phyloP scores from a whole-genome alignment of 768 basidiomycete species.

The Asterophora lycoperdoides region DNA sequence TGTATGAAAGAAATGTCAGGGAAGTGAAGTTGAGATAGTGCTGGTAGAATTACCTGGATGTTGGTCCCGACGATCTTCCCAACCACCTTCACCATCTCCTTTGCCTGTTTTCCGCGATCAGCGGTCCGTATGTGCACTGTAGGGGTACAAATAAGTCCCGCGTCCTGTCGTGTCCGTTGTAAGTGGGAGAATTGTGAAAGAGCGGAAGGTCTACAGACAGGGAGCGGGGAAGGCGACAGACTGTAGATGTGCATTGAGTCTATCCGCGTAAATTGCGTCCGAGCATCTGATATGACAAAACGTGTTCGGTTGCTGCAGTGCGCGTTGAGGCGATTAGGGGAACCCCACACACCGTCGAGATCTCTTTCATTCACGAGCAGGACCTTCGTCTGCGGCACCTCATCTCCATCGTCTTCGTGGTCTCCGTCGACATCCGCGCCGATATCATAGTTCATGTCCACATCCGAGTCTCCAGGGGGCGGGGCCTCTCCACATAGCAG shows the following conservation, averaged over 20 bases:
- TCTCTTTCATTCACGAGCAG: slow-evolving; percentile 60
- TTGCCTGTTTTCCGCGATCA: slow-evolving; percentile 38
- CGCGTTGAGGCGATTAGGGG: neutral
- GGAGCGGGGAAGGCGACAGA: slow-evolving; percentile 59
- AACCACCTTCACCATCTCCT: slow-evolving; percentile 34
- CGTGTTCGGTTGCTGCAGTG: neutral
- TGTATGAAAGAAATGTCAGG: neutral
- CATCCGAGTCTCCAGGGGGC: slow-evolving; percentile 18
- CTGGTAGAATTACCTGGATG: slow-evolving; percentile 37
- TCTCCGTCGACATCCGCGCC: slow-evolving; percentile 27
- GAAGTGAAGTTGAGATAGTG: neutral
- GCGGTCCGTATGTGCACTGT: slow-evolving; percentile 35
- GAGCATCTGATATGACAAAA: slow-evolving; percentile 37
- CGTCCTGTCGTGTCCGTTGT: slow-evolving; percentile 32
- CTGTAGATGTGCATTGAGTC: slow-evolving; percentile 65
- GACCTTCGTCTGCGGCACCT: slow-evolving; percentile 45
- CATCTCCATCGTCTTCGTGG: slow-evolving; percentile 36
- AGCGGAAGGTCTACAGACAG: slow-evolving; percentile 37
- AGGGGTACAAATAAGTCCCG: slow-evolving; percentile 38
- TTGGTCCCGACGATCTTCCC: slow-evolving; percentile 46
- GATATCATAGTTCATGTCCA: slow-evolving; percentile 37
- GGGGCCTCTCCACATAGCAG: slow-evolving; percentile 56
- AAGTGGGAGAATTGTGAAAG: slow-evolving; percentile 2
- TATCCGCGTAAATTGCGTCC: slow-evolving; percentile 48
- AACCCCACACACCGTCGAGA: slow-evolving; percentile 51